Evolutionary conservation across 768 basidiomycete species (phyloP), one percentile per base, ranked within the genome.

Genomic region (Amanita polypyramis): DNA sequence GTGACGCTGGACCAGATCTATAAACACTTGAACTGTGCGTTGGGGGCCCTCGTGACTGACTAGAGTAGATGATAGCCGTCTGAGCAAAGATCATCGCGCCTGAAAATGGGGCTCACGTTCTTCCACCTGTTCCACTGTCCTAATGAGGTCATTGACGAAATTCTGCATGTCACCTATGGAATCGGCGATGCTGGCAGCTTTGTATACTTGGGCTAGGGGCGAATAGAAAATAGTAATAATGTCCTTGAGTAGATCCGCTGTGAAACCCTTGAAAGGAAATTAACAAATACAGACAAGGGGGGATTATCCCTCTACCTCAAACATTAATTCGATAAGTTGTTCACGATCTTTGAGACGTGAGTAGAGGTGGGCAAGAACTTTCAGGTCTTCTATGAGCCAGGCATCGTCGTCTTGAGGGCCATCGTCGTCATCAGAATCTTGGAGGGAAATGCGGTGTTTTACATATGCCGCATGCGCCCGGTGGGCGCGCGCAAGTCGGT

Each of bases 211-310:
- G 2, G 96, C 96, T 20, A 99, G 70, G 2, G 96, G 96, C 0
- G 93, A 69, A 63, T 99, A 99, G 65, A 99, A 99, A 50, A 99
- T 98, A 15, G 96, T 97, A 57, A 99, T 91, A 51, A 99, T 97
- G 62, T 99, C 96, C 64, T 94, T 97, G 58, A 99, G 69, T 20
- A 99, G 71, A 29, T 98, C 96, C 2, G 95, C 82, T 0, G 96
- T 98, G 38, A 83, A 83, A 17, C 96, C 94, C 94, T 98, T 36
- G 30, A 5, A 47, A 44, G 52, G 9, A 46, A 35, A 21, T 35
- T 34, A 33, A 38, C 19, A 17, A 43, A 23, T 5, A 19, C 9
- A 6, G 23, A 21, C 4, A 43, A 33, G 5, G 32, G 14, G 43
- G 36, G 35, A 48, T 35, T 30, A 51, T 21, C 25, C 19, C 5